Evolutionary conservation across 306 rosid species (phyloP), one percentile per base, ranked within the genome.

Genomic region (Prunus fruticosa): DNA sequence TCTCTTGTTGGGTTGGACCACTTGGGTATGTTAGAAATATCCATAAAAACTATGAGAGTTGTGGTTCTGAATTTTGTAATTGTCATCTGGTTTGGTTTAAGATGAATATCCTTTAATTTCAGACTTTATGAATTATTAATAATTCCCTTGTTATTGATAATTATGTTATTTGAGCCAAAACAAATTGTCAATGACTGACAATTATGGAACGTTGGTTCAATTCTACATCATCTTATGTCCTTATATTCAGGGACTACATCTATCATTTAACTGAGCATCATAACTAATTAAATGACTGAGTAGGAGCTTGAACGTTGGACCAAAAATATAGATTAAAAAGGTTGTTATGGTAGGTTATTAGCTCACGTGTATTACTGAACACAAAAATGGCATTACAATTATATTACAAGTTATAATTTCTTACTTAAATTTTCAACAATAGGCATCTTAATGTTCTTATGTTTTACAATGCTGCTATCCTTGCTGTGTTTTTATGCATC

Each of bases 401-500:
- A 30, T 68, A 13, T 38, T 50, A 51, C 76, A 43, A 8, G 28
- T 20, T 14, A 67, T 67, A 70, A 52, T 28, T 52, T 70, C 28
- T 28, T 47, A 3, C 38, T 12, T 20, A 4, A 8, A 23, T 20
- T 69, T 15, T 27, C 20, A 32, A 28, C 47, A 51, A 8, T 30
- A 22, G 47, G 49, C 34, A n/a, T 6, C 49, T 19, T 32, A 71
- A 4, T 45, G 30, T 2, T 38, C 4, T 2, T 27, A 43, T 61
- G 52, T 65, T 41, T 34, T 64, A 38, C 64, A 38, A 38, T 38
- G 43, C 43, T 38, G 22, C 64, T 47, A 58, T 71, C 67, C 22
- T 76, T 73, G 28, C 64, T 51, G 11, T 71, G 27, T 53, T 84
- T 76, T 61, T 27, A 15, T 56, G 71, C 47, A 41, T 70, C 38